Evolutionary conservation across 1,284 basidiomycete species (phyloP).

Genomic region (Cutaneotrichosporon dermatis): DNA sequence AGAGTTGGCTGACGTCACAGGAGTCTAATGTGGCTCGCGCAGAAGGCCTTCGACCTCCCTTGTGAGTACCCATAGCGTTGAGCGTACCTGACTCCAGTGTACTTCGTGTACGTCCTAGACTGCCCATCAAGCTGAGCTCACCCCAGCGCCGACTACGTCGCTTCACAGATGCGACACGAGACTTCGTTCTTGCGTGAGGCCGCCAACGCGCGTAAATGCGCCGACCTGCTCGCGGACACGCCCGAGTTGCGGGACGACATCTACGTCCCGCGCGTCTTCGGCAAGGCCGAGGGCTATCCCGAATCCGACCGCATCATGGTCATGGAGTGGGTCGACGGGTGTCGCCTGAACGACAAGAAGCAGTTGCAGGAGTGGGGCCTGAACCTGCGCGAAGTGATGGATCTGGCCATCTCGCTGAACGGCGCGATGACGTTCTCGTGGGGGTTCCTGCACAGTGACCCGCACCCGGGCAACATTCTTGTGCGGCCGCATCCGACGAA

Average conservation of each 20-base stretch:
- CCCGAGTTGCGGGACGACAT: constrained; percentile 65
- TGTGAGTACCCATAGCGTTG: constrained; percentile 25
- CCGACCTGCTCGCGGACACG: constrained; percentile 43
- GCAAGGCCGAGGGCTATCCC: constrained; percentile 56
- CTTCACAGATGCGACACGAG: constrained; percentile 72
- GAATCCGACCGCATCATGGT: constrained; percentile 70
- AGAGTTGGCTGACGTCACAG: constrained; percentile 14
- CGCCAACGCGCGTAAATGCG: constrained; percentile 45
- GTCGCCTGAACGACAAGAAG: constrained; percentile 61
- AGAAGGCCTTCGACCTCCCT: constrained; percentile 47
- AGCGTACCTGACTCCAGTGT: constrained; percentile 30
- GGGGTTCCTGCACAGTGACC: constrained; percentile 71
- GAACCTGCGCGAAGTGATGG: constrained; percentile 54
- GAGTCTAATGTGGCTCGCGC: constrained; percentile 41
- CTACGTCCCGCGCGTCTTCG: constrained; percentile 72
- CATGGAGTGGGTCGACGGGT: constrained; percentile 75
- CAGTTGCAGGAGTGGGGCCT: constrained; percentile 47
- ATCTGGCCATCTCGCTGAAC: constrained; percentile 58
- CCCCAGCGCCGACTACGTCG: constrained; percentile 63
- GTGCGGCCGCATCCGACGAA: constrained; percentile 65
- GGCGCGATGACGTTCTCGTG: constrained; percentile 82
- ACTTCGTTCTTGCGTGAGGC: constrained; percentile 71
- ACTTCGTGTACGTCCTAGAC: constrained; percentile 39
- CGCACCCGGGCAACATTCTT: constrained; percentile 73
- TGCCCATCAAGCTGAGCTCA: neutral